Evolutionary conservation across 2,329 filamentous ascomycete genomes (phyloP).

Genomic region (Ceratocystis papillata): DNA sequence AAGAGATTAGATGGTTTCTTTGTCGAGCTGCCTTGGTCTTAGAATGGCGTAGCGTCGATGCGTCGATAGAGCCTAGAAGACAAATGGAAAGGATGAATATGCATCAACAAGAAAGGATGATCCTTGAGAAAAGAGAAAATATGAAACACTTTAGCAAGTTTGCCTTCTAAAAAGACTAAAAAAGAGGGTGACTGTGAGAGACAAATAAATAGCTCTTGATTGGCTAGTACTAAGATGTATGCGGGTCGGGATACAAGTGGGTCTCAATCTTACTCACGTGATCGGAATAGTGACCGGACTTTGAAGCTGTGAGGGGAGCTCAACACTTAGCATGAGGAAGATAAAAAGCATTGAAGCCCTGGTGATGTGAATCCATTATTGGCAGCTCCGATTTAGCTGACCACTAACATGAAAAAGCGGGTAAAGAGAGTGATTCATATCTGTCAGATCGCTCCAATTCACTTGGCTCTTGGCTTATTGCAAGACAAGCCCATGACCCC

Average conservation of each 20-base stretch:
- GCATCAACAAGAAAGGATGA: neutral
- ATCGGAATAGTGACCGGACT: neutral
- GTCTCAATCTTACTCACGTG: neutral
- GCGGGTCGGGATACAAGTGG: neutral
- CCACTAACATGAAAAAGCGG: neutral
- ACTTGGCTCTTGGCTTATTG: neutral
- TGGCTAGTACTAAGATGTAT: neutral
- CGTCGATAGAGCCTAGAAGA: neutral
- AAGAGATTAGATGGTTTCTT: neutral
- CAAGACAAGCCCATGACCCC: neutral
- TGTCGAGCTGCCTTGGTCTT: neutral
- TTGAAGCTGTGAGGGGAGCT: neutral
- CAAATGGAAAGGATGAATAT: slow-evolving; percentile 1
- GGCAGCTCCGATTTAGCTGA: neutral
- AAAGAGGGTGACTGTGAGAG: neutral
- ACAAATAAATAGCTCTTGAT: neutral
- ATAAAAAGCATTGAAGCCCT: neutral
- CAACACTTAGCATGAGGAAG: neutral
- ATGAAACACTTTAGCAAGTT: neutral
- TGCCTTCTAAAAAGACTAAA: neutral
- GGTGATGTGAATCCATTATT: neutral
- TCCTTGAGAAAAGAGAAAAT: slow-evolving; percentile 4
- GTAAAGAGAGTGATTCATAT: neutral
- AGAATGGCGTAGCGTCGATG: neutral
- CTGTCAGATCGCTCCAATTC: neutral